Evolutionary conservation across 2,329 filamentous ascomycete genomes (phyloP).

Genomic region (Trichoderma cornu-damae): DNA sequence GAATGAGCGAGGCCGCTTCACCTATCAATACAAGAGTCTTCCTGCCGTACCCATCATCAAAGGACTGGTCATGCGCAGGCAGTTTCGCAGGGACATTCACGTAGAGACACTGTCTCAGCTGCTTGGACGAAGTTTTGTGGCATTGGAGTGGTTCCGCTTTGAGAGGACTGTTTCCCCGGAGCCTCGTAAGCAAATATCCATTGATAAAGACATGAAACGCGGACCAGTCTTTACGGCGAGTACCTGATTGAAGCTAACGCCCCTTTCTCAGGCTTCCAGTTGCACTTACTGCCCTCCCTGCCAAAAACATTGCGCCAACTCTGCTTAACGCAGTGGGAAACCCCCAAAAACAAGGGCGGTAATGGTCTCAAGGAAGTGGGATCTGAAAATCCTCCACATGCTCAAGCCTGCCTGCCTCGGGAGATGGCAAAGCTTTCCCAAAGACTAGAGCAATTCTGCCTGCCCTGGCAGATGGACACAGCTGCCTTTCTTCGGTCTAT

Average conservation of each 20-base stretch:
- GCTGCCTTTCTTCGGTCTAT: neutral
- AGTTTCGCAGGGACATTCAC: neutral
- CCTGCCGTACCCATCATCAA: neutral
- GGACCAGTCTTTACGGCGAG: neutral
- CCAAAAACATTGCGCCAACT: conserved; percentile 6
- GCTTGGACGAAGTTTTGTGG: conserved; percentile 3
- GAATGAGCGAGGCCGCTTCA: neutral
- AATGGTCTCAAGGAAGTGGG: neutral
- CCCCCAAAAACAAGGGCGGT: neutral
- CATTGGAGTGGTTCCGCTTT: conserved; percentile 6
- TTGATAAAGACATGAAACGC: neutral
- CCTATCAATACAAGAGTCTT: neutral
- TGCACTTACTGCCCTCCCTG: neutral
- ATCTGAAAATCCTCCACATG: neutral
- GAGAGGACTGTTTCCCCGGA: neutral
- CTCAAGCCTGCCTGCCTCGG: neutral
- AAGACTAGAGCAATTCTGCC: neutral
- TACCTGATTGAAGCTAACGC: neutral
- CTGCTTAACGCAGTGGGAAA: conserved; percentile 8
- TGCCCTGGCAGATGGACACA: conserved; percentile 12
- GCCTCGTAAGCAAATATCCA: neutral
- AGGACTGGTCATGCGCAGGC: conserved; percentile 9
- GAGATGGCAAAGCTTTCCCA: conserved; percentile 11
- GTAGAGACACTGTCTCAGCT: neutral
- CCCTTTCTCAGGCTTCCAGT: neutral